Conservation (phyloP, 2,329 filamentous ascomycete species). For the Alternaria atra region DNA sequence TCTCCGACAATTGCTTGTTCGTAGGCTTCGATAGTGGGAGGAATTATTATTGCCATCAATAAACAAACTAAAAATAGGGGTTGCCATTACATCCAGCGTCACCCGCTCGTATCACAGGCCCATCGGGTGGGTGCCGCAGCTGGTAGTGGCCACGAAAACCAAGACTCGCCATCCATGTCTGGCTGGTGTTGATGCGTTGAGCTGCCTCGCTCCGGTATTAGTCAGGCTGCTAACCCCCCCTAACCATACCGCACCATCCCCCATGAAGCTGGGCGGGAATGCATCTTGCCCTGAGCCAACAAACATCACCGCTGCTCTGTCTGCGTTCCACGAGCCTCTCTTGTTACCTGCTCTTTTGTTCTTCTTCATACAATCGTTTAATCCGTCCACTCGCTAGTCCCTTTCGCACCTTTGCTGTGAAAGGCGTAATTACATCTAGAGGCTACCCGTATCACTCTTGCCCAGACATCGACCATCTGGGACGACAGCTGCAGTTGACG, state of each 20-base stretch:
- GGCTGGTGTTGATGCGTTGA: slow-evolving; percentile 21
- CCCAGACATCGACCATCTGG: slow-evolving; percentile 6
- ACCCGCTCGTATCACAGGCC: slow-evolving; percentile 29
- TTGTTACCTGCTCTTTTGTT: slow-evolving; percentile 28
- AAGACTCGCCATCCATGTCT: slow-evolving; percentile 26
- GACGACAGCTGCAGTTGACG: slow-evolving; percentile 24
- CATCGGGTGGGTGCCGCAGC: slow-evolving; percentile 25
- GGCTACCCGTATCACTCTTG: background rate
- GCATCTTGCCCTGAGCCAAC: slow-evolving; percentile 33
- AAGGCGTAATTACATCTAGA: background rate
- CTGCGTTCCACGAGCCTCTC: slow-evolving; percentile 20
- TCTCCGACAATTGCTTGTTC: slow-evolving; percentile 6
- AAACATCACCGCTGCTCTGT: slow-evolving; percentile 24
- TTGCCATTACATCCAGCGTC: slow-evolving; percentile 18
- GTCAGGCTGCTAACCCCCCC: slow-evolving; percentile 17
- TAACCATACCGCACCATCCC: slow-evolving; percentile 27
- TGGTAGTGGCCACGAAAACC: slow-evolving; percentile 32
- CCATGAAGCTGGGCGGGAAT: slow-evolving; percentile 28
- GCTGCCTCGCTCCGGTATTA: slow-evolving; percentile 5
- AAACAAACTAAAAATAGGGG: slow-evolving; percentile 33
- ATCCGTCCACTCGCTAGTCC: slow-evolving; percentile 32
- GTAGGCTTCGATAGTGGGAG: background rate
- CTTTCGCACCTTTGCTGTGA: slow-evolving; percentile 8
- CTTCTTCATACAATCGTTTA: slow-evolving; percentile 43
- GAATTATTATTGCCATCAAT: slow-evolving; percentile 10